phyloP scores from a whole-genome alignment of 129 eudicot genomes.

The Chrysanthemum makinoi region DNA sequence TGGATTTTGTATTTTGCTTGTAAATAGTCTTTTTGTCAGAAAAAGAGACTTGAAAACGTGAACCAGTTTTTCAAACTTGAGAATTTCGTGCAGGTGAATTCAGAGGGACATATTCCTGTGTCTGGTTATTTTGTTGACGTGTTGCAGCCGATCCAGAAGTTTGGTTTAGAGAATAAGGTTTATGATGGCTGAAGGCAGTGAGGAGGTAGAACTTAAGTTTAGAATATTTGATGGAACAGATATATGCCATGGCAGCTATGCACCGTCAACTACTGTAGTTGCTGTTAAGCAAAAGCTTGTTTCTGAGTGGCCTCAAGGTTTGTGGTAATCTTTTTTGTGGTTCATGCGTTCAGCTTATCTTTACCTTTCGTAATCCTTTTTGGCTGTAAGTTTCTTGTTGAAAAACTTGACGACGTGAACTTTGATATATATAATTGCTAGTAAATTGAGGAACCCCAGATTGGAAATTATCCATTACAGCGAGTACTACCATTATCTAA shows the following conservation, averaged over 20 bases:
- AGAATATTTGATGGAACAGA: constrained; percentile 77
- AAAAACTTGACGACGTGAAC: constrained; percentile 3
- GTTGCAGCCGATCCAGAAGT: constrained; percentile 26
- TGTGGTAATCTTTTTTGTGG: constrained; percentile 8
- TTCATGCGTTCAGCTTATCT: background rate
- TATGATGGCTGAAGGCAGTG: constrained; percentile 69
- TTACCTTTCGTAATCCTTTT: constrained; percentile 3
- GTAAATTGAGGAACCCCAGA: background rate
- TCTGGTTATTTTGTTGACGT: constrained; percentile 25
- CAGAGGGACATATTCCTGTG: constrained; percentile 33
- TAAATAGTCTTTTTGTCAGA: background rate
- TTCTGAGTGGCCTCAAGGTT: constrained; percentile 92
- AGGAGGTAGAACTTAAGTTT: constrained; percentile 64
- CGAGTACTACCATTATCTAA: background rate
- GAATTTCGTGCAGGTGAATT: constrained; percentile 39
- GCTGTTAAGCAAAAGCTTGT: constrained; percentile 73
- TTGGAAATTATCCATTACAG: background rate
- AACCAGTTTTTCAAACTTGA: constrained; percentile 1
- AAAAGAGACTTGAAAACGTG: background rate
- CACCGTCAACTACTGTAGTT: constrained; percentile 51
- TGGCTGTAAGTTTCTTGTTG: constrained; percentile 4
- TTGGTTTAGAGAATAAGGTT: constrained; percentile 22
- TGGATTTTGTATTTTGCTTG: background rate
- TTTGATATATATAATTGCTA: background rate
- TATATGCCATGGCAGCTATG: constrained; percentile 62